These are phyloP conservation scores for Solanum pimpinellifolium DNA, from an alignment of 257 asterid species.

Conservation along the genomic window DNA sequence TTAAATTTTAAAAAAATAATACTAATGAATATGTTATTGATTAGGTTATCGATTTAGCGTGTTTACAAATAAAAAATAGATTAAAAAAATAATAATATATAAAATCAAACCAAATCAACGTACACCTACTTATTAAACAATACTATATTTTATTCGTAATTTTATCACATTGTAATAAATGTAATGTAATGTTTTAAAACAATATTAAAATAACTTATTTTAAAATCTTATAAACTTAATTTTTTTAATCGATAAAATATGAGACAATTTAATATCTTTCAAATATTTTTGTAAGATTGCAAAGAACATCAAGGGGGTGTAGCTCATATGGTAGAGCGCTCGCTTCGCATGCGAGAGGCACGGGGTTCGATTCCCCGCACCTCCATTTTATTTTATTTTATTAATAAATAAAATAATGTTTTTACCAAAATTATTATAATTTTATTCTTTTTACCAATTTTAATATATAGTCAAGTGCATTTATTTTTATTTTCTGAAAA, in stretches of 20 bases:
- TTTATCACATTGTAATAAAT: not conserved
- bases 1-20: too few species aligned
- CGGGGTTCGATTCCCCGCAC: conserved; percentile 99
- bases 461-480: not conserved
- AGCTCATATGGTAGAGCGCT: conserved; percentile 99
- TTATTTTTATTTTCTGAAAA: too few species aligned
- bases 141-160: too few species aligned
- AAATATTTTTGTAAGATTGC: not conserved
- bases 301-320: conserved; percentile 43
- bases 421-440: not conserved
- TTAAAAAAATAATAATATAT: too few species aligned
- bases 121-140: not conserved
- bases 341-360: conserved; percentile 99
- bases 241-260: too few species aligned
- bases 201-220: not conserved
- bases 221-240: not conserved
- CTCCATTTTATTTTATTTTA: conserved; percentile 22
- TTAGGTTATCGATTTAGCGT: too few species aligned
- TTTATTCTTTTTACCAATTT: not conserved
- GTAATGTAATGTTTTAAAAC: not conserved
- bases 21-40: not conserved
- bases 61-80: not conserved
- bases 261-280: too few species aligned
- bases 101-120: not conserved
- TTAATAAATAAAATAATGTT: too few species aligned